Evolutionary conservation across 345 rosid species (phyloP).

Genomic region (Microthlaspi erraticum): DNA sequence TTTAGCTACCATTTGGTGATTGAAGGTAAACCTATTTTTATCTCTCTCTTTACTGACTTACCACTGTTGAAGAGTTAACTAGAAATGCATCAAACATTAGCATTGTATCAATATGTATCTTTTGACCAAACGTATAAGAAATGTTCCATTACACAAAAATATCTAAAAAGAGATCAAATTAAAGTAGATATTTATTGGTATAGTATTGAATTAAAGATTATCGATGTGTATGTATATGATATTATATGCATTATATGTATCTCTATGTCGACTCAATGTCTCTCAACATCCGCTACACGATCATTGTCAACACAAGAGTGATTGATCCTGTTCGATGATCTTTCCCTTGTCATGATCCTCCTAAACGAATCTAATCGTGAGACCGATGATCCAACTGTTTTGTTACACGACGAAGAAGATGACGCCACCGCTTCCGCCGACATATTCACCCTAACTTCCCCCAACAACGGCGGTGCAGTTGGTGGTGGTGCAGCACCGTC

Average conservation of each 20-base stretch:
- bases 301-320: conserved; percentile 45
- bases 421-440: conserved; percentile 37
- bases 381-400: conserved; percentile 47
- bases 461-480: conserved; percentile 41
- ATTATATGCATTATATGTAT: conserved; percentile 27
- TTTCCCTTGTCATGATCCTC: conserved; percentile 58
- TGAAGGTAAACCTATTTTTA: conserved; percentile 3
- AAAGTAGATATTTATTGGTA: not conserved
- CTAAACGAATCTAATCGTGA: conserved; percentile 59
- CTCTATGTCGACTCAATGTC: conserved; percentile 43
- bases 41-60: conserved; percentile 14
- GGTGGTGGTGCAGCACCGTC: conserved; percentile 41
- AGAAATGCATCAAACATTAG: conserved; percentile 8
- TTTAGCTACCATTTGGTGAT: conserved; percentile 2
- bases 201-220: conserved; percentile 9
- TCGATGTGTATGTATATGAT: conserved; percentile 33
- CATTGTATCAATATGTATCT: conserved; percentile 23
- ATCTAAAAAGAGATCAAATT: not conserved
- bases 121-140: conserved; percentile 16
- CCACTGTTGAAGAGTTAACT: conserved; percentile 14
- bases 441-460: conserved; percentile 29
- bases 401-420: conserved; percentile 46
- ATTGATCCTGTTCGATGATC: conserved; percentile 55
- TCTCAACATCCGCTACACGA: conserved; percentile 49
- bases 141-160: conserved; percentile 17